Conservation (phyloP, 192 early-diverging fungal genomes). For the Coemansia nantahalensis region DNA sequence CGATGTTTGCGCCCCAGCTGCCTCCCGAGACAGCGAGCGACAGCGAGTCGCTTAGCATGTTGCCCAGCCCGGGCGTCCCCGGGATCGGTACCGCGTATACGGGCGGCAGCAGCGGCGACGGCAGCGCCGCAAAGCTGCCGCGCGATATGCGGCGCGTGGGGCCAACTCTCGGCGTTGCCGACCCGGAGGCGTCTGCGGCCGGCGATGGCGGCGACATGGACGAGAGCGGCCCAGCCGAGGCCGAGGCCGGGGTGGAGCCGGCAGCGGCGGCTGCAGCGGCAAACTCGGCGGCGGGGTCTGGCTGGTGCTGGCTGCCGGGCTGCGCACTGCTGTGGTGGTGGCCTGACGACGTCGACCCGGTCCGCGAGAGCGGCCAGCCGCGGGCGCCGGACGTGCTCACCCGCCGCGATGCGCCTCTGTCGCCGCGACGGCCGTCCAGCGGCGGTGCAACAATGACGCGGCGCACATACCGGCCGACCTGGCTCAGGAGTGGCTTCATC, state of each 20-base stretch:
- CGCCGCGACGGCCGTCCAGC: constrained; percentile 18
- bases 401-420: constrained; percentile 28
- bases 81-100: constrained; percentile 50
- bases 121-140: constrained; percentile 18
- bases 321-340: constrained; percentile 24
- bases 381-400: constrained; percentile 38
- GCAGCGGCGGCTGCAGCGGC: constrained; percentile 22
- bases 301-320: not conserved
- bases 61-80: constrained; percentile 49
- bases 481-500: constrained; percentile 40
- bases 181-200: no score
- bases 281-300: constrained; percentile 2
- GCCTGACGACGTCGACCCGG: constrained; percentile 28
- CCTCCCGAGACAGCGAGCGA: constrained; percentile 24
- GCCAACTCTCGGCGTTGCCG: no score
- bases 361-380: constrained; percentile 44
- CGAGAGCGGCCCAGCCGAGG: no score
- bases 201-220: no score
- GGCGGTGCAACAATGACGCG: constrained; percentile 48
- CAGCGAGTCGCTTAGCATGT: constrained; percentile 45
- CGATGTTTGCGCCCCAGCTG: constrained; percentile 47
- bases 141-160: constrained; percentile 36
- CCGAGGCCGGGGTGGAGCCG: constrained; percentile 19
- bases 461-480: constrained; percentile 43
- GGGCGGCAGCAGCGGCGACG: constrained; percentile 46